Evolutionary conservation across 192 early-diverging fungal genomes (phyloP), one percentile per base, ranked within the genome.

Genomic region (Backusella macrospora): DNA sequence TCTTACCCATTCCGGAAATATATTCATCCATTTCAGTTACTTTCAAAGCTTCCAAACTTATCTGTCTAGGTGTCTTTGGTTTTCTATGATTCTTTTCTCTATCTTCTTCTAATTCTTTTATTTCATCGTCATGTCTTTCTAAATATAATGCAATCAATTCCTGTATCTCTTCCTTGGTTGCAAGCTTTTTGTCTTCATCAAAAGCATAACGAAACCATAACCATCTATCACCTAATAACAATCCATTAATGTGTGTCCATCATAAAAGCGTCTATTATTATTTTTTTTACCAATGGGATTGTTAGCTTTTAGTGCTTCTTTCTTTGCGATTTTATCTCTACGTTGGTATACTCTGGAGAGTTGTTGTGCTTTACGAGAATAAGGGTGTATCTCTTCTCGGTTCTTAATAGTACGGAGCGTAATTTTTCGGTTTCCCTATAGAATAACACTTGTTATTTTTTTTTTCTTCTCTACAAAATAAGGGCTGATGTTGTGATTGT

Each of bases 381-480:
- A 86, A 37, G 87, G 87, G 49, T 88, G 85, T 38, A 84, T 82
- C 66, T 78, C 78, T 48, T 85, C 81, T 73, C 81, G 78, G 67
- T 87, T 87, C 74, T 88, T 88, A 79, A 86, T 85, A 40, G 86
- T 67, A 62, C 88, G 87, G 55, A 88, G 71, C 67, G 86, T 88
- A 65, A 85, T 82, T 75, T 76, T 68, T 71, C 85, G 85, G 70
- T 86, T 86, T 68, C 66, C 66, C 66, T 68, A 23, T 42, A 14
- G 23, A 29, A 26, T 18, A 4, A 42, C 6, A 26, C 7, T 23
- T n/a, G 7, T 44, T 18, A n/a, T 66, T 66, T 15, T 44, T 5
- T 44, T 26, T 45, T 15, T 40, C 26, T 34, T 65, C 38, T 15
- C 5, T 63, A 63, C 23, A 34, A 23, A 34, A 64, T 26, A 64